Evolutionary conservation across 1,139 yeast genomes (phyloP), one percentile per base, ranked within the genome.

Genomic region (Pichia sp.): DNA sequence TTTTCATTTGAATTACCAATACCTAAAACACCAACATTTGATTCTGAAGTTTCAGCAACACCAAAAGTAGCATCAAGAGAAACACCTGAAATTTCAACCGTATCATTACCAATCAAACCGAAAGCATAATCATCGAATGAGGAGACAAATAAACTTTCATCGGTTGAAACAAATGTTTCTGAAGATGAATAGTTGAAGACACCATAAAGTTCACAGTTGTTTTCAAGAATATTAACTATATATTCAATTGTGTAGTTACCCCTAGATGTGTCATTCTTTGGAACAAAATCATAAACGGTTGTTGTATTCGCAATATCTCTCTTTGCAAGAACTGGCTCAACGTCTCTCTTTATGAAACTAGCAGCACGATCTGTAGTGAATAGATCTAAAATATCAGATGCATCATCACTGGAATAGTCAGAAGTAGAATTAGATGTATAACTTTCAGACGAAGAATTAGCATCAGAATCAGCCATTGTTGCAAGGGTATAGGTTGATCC

Each of bases 1-100:
- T 54, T 47, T n/a, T 49, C 44, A 19, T 29, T 44, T 2, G 48
- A 45, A 49, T 79, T 72, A 30, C 84, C 84, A 54, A 82, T 75
- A 45, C 87, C 87, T 47, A 81, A 68, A 19, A 81, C 83, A 49
- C 83, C 84, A 46, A 73, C 73, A 11, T 74, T 67, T 3, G 83
- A 74, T 57, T 74, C 74, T 7, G 83, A 67, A 34, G 62, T 60
- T 58, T 75, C 73, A 18, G 83, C 84, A 28, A 80, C 75, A 4
- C 83, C 88, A 59, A 83, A 75, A 16, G 78, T 72, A 54, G 80
- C 70, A 53, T 70, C 64, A 13, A 83, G 70, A 34, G 67, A 62
- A 4, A 72, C 68, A 33, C 67, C 70, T 48, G 73, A 70, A 45
- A 81, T 60, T 7, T 60, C 57, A 41, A 81, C 66, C 39, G 67